Percentiles rank a stretch among this genome's conserved stretches.
phyloP scores from a whole-genome alignment of 2,329 filamentous ascomycete genomes.

The Fusarium drepaniforme region DNA sequence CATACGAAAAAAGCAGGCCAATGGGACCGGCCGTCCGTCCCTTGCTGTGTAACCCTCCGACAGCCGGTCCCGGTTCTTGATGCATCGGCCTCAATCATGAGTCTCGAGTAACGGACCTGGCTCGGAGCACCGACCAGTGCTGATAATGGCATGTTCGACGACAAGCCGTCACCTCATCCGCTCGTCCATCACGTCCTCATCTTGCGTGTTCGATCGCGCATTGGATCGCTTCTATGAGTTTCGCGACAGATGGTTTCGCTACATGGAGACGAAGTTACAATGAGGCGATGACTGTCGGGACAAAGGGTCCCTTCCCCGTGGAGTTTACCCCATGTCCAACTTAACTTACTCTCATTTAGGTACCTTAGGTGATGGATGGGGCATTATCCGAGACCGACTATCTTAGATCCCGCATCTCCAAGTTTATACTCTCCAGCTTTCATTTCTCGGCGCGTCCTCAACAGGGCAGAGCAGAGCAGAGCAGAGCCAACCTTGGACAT shows the following conservation, averaged over 20 bases:
- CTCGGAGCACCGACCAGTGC: constrained; percentile 1
- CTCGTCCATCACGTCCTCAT: constrained; percentile 7
- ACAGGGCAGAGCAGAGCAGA: constrained; percentile 4
- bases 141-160: constrained; percentile 31
- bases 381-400: constrained; percentile 5
- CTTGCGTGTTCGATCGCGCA: background rate
- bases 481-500: background rate
- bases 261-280: constrained; percentile 3
- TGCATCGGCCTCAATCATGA: constrained; percentile 11
- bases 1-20: constrained; percentile 13
- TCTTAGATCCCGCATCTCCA: constrained; percentile 4
- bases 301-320: background rate
- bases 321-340: background rate
- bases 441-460: background rate
- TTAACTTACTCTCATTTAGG: background rate
- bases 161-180: constrained; percentile 32
- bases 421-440: background rate
- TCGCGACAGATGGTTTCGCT: background rate
- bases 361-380: background rate
- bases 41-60: constrained; percentile 15
- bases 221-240: constrained; percentile 8
- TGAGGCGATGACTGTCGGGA: constrained; percentile 15
- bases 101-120: constrained; percentile 22
- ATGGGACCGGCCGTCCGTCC: background rate
- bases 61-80: constrained; percentile 10